Evolutionary conservation across 345 rosid genomes (phyloP).

Genomic region (Balakata baccata): DNA sequence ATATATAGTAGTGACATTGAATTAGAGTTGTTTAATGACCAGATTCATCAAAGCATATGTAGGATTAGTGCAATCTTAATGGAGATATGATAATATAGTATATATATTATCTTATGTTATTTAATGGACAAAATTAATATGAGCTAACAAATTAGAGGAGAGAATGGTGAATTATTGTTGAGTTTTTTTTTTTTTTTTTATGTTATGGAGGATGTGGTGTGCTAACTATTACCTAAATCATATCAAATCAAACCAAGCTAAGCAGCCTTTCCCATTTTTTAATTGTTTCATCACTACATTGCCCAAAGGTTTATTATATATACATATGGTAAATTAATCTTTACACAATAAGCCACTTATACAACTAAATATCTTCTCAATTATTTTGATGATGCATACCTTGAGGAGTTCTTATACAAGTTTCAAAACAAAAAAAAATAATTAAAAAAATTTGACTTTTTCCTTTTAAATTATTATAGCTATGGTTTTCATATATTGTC

Average conservation of each 20-base stretch:
- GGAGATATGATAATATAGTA: constrained; percentile 1
- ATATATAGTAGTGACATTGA: not conserved
- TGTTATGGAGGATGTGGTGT: constrained; percentile 20
- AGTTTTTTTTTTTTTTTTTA: constrained; percentile 14
- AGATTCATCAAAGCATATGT: constrained; percentile 9
- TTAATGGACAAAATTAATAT: constrained; percentile 29
- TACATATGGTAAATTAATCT: not conserved
- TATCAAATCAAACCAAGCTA: constrained; percentile 21
- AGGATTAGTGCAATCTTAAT: constrained; percentile 7
- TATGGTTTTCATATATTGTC: too few species aligned
- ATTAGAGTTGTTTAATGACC: not conserved
- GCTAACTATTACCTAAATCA: constrained; percentile 18
- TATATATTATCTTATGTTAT: constrained; percentile 23
- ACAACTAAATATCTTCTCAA: not conserved
- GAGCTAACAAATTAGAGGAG: constrained; percentile 27
- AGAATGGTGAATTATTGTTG: constrained; percentile 27
- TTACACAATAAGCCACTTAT: not conserved
- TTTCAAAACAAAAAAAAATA: too few species aligned
- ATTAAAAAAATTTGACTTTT: too few species aligned
- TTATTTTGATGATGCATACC: too few species aligned
- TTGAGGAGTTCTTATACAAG: too few species aligned
- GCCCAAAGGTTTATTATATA: not conserved
- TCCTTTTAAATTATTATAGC: too few species aligned
- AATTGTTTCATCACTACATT: constrained; percentile 16
- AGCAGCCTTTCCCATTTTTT: not conserved